Evolutionary conservation across 1,284 basidiomycete species (phyloP).

Genomic region (Cryptococcus sp.): DNA sequence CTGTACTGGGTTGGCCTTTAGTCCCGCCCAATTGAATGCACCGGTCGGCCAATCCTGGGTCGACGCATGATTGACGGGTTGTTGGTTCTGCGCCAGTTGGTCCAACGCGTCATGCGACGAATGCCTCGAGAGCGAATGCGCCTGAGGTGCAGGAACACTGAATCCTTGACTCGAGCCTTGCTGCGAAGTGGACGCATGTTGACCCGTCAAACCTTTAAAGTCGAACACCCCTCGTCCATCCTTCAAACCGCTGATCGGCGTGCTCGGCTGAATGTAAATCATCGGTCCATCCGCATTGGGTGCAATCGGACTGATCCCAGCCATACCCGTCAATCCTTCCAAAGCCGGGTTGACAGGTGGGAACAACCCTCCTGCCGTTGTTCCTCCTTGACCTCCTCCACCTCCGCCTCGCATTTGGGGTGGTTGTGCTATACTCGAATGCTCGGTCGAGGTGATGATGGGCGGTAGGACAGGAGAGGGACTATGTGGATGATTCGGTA

Average conservation of each 20-base stretch:
- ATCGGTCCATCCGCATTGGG: conserved; percentile 44
- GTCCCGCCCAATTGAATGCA: background rate
- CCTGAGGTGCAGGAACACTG: conserved; percentile 11
- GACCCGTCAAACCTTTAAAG: conserved; percentile 18
- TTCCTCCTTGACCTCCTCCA: background rate
- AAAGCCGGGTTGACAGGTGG: conserved; percentile 39
- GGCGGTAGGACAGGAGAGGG: conserved; percentile 36
- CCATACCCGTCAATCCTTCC: conserved; percentile 41
- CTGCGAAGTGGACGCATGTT: conserved; percentile 21
- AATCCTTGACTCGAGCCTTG: conserved; percentile 8
- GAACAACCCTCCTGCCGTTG: conserved; percentile 23
- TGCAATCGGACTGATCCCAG: conserved; percentile 43
- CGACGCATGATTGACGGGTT: background rate
- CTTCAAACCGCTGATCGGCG: conserved; percentile 44
- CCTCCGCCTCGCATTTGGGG: background rate
- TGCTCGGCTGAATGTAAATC: conserved; percentile 48
- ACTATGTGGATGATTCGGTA: conserved; percentile 28
- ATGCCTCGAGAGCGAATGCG: conserved; percentile 8
- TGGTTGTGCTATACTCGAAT: conserved; percentile 4
- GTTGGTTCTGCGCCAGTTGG: background rate
- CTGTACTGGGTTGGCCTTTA: conserved; percentile 1
- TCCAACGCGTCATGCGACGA: conserved; percentile 10
- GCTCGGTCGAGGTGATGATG: conserved; percentile 20
- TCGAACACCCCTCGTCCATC: conserved; percentile 42
- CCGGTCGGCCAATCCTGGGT: background rate